Conservation (phyloP, 805 yeast genomes). For the Kurtzmaniella cleridarum region DNA sequence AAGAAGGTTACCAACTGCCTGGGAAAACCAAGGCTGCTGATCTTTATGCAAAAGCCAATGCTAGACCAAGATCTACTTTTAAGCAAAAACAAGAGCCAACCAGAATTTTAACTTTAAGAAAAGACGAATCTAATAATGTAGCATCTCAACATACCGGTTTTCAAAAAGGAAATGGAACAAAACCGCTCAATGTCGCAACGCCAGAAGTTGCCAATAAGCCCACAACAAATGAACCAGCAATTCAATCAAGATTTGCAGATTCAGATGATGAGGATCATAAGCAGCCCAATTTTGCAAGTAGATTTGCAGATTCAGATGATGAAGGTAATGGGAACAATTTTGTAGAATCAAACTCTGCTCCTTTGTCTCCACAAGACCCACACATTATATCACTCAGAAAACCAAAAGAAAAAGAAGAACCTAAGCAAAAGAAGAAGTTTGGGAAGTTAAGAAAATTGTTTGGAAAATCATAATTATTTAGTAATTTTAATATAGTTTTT, state of each 20-base stretch:
- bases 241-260: conserved; percentile 1
- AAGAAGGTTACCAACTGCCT: conserved; percentile 33
- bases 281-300: conserved; percentile 38
- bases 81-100: conserved; percentile 29
- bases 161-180: conserved; percentile 14
- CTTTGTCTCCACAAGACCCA: conserved; percentile 1
- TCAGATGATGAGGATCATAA: conserved; percentile 10
- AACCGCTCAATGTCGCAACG: not conserved
- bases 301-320: conserved; percentile 62
- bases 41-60: conserved; percentile 46
- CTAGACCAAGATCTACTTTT: conserved; percentile 34
- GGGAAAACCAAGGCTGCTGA: conserved; percentile 46
- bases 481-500: not conserved
- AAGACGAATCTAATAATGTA: conserved; percentile 27
- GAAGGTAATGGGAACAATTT: conserved; percentile 8
- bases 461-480: conserved; percentile 19
- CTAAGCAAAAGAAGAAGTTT: conserved; percentile 33
- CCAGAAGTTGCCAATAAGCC: conserved; percentile 2
- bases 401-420: conserved; percentile 7
- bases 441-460: conserved; percentile 35
- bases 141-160: conserved; percentile 26
- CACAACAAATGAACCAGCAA: not conserved
- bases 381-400: conserved; percentile 6
- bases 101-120: conserved; percentile 55
- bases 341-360: not conserved